Conservation (phyloP, 805 yeast genomes). For the Scheffersomyces coipomensis region DNA sequence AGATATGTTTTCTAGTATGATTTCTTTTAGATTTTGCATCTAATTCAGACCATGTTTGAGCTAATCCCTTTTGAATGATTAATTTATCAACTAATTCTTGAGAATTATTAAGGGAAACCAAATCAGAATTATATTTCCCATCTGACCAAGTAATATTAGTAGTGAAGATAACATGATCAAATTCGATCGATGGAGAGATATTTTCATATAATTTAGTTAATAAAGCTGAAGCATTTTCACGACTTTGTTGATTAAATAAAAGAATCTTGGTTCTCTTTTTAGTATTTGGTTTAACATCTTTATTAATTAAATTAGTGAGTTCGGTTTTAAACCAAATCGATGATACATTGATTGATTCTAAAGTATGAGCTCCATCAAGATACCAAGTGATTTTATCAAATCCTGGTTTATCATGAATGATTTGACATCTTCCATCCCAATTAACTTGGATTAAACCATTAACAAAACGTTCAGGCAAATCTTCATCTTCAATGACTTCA, state of each 20-base stretch:
- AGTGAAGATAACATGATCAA: slow-evolving; percentile 80
- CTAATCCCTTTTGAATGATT: slow-evolving; percentile 74
- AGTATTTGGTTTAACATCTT: slow-evolving; percentile 11
- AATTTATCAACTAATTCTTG: slow-evolving; percentile 76
- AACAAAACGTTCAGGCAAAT: slow-evolving; percentile 49
- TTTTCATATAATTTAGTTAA: slow-evolving; percentile 50
- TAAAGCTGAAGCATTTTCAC: slow-evolving; percentile 71
- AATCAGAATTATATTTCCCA: slow-evolving; percentile 76
- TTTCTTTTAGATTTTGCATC: slow-evolving; percentile 29
- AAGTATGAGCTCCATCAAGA: slow-evolving; percentile 95
- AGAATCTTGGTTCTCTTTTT: slow-evolving; percentile 47
- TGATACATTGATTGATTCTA: slow-evolving; percentile 82
- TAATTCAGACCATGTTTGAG: slow-evolving; percentile 63
- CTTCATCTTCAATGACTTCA: slow-evolving; percentile 11
- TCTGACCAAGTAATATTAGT: slow-evolving; percentile 90
- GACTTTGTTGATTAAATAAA: slow-evolving; percentile 90
- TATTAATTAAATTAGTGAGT: slow-evolving; percentile 3
- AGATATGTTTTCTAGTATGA: slow-evolving; percentile 47
- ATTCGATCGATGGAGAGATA: slow-evolving; percentile 39
- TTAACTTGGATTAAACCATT: slow-evolving; percentile 63
- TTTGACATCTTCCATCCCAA: slow-evolving; percentile 98
- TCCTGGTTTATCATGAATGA: slow-evolving; percentile 44
- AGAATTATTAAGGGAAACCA: slow-evolving; percentile 83
- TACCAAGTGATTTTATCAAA: slow-evolving; percentile 62
- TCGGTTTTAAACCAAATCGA: slow-evolving; percentile 66